Evolutionary conservation across 257 asterid genomes (phyloP).

Genomic region (Penstemon newberryi): DNA sequence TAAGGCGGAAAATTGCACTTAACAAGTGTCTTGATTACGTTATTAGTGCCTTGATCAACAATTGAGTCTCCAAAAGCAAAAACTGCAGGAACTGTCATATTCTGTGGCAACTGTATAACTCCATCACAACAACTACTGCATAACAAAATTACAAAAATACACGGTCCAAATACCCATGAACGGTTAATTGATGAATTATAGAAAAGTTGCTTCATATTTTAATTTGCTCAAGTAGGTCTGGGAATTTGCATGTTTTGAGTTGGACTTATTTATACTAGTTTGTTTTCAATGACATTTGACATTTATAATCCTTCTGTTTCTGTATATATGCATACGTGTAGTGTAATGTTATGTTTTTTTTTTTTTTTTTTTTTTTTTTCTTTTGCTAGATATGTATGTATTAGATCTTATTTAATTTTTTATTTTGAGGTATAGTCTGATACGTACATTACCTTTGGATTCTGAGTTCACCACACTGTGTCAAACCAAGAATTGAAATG

Average conservation of each 20-base stretch:
- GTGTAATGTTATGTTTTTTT: not conserved
- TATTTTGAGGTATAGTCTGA: too few relatives aligned
- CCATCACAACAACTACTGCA: constrained; percentile 32
- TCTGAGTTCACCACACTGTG: too few relatives aligned
- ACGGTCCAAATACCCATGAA: not conserved
- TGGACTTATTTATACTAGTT: constrained; percentile 6
- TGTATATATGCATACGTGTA: not conserved
- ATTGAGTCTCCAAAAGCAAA: constrained; percentile 63
- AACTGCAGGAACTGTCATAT: constrained; percentile 36
- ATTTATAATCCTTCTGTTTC: not conserved
- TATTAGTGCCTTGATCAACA: constrained; percentile 57
- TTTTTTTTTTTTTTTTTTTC: too few relatives aligned
- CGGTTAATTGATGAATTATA: not conserved
- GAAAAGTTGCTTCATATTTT: constrained; percentile 11
- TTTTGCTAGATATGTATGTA: too few relatives aligned
- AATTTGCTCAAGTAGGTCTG: not conserved
- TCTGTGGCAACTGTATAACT: constrained; percentile 32
- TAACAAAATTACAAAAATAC: constrained; percentile 1
- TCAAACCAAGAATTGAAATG: too few relatives aligned
- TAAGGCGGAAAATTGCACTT: constrained; percentile 48
- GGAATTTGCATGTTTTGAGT: not conserved
- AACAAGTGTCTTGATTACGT: constrained; percentile 22
- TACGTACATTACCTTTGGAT: too few relatives aligned
- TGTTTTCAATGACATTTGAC: not conserved
- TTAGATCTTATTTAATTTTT: too few relatives aligned